Percentiles rank a stretch among this genome's conserved stretches.
Evolutionary conservation across 768 basidiomycete species (phyloP).

Genomic region (Kwoniella botswanensis): DNA sequence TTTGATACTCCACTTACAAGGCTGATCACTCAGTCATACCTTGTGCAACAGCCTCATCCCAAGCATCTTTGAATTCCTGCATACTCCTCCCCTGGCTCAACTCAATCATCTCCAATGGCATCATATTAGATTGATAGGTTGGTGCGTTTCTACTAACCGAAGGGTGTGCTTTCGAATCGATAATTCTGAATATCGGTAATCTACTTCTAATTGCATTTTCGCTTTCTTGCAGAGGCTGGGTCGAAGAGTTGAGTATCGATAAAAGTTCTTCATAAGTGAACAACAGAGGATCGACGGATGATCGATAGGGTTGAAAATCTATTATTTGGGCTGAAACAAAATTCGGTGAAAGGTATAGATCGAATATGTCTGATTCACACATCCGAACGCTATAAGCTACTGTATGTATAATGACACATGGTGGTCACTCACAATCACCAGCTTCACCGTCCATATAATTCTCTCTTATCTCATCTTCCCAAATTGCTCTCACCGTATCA

Average conservation of each 20-base stretch:
- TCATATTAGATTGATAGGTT: conserved; percentile 81
- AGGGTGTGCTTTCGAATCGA: conserved; percentile 77
- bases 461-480: conserved; percentile 69
- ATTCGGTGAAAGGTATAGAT: conserved; percentile 83
- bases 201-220: neutral
- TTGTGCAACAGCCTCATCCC: conserved; percentile 55
- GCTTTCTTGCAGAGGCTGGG: conserved; percentile 7
- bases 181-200: conserved; percentile 60
- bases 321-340: conserved; percentile 76
- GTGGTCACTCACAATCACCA: conserved; percentile 67
- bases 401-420: neutral
- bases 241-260: conserved; percentile 48
- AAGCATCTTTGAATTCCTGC: conserved; percentile 70
- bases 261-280: conserved; percentile 81
- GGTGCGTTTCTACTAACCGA: conserved; percentile 72
- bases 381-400: neutral
- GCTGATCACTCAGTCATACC: conserved; percentile 38
- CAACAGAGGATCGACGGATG: conserved; percentile 82
- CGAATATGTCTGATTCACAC: conserved; percentile 71
- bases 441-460: conserved; percentile 64
- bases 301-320: conserved; percentile 88
- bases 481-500: conserved; percentile 66
- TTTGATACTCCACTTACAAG: neutral
- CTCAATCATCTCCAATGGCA: conserved; percentile 84
- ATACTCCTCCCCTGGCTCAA: conserved; percentile 75